These are phyloP conservation scores for Sphagnum contortum DNA, from an alignment of 225 moss, liverwort and hornwort species.

Conservation along the genomic window DNA sequence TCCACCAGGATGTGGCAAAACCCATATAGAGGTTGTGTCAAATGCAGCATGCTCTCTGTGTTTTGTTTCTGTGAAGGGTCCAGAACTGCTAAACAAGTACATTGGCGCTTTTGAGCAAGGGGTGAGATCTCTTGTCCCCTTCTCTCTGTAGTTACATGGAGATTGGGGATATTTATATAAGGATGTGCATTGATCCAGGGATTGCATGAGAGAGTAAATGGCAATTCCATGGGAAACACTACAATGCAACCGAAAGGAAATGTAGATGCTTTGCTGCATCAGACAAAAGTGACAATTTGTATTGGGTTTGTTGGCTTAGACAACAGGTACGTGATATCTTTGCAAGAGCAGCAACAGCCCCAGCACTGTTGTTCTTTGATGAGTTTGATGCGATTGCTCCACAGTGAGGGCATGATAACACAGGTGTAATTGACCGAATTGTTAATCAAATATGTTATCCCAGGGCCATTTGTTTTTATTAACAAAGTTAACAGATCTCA, in stretches of 20 bases:
- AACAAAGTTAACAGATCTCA: too few species aligned
- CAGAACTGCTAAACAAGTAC: conserved; percentile 94
- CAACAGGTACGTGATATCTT: conserved; percentile 88
- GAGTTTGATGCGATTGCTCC: conserved; percentile 99
- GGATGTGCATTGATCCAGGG: too few species aligned
- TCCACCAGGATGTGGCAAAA: conserved; percentile 98
- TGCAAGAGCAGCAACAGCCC: conserved; percentile 80
- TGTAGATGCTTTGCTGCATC: not conserved
- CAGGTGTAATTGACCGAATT: conserved; percentile 92
- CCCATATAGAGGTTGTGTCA: conserved; percentile 87
- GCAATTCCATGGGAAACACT: too few species aligned
- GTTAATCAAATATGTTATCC: conserved; percentile 68
- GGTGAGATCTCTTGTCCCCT: conserved; percentile 29
- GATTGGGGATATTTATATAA: not conserved
- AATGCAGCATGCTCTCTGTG: conserved; percentile 90
- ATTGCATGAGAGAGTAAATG: too few species aligned
- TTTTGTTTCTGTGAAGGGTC: conserved; percentile 90
- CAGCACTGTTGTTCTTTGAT: conserved; percentile 93
- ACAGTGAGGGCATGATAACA: conserved; percentile 94
- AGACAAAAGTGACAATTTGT: not conserved
- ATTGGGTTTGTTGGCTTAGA: conserved; percentile 2
- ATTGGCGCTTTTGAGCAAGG: conserved; percentile 99
- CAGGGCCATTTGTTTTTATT: too few species aligned
- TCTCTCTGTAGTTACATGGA: not conserved
- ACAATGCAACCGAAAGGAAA: not conserved